These are phyloP conservation scores for Phragmites australis DNA, from an alignment of 176 grass and related monocot species.

Conservation along the genomic window DNA sequence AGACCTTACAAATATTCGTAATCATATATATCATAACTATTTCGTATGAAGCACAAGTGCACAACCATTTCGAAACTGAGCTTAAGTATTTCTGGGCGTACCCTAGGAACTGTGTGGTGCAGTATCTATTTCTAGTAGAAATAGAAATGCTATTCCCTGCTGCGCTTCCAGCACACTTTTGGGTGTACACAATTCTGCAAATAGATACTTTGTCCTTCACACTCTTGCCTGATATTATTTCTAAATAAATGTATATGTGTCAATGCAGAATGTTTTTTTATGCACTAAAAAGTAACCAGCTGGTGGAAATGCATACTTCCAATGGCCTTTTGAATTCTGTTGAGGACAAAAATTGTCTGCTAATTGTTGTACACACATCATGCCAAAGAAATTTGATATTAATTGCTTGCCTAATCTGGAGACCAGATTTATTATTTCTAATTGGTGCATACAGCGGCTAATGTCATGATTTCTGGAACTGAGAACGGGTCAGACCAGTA, in stretches of 20 bases:
- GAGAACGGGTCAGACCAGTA: neutral
- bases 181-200: neutral
- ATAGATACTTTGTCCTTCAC: neutral
- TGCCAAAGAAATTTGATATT: neutral
- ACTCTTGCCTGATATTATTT: neutral
- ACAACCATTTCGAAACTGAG: neutral
- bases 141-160: neutral
- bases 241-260: constrained; percentile 10
- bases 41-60: neutral
- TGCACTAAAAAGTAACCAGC: neutral
- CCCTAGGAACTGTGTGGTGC: neutral
- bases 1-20: neutral
- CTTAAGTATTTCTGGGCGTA: neutral
- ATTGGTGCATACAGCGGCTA: neutral
- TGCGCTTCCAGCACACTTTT: too few species aligned
- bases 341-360: too few species aligned
- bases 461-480: constrained; percentile 21
- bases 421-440: neutral
- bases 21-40: neutral
- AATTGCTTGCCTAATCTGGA: neutral
- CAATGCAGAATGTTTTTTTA: neutral
- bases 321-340: neutral
- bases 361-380: neutral
- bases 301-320: neutral
- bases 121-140: too few species aligned